Evolutionary conservation across 2,329 filamentous ascomycete genomes (phyloP).

Genomic region (Fusarium tanahbumbuense): DNA sequence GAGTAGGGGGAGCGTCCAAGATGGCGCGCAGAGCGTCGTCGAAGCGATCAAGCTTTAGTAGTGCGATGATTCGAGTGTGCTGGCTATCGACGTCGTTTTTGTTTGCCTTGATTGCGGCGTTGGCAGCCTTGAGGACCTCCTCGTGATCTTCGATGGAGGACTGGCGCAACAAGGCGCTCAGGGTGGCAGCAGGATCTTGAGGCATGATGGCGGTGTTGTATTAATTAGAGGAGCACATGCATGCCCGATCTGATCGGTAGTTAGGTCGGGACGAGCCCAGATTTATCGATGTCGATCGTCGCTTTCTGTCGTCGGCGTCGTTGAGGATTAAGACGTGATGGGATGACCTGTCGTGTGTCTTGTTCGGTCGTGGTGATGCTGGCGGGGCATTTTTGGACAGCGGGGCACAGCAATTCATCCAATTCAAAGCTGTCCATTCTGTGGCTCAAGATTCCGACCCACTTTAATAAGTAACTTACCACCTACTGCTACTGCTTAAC

Average conservation of each 20-base stretch:
- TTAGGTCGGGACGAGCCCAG: not conserved
- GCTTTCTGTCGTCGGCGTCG: conserved; percentile 8
- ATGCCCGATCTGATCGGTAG: conserved; percentile 33
- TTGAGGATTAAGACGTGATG: conserved; percentile 16
- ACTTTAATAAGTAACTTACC: not conserved
- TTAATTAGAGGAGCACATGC: conserved; percentile 35
- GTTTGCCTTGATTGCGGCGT: conserved; percentile 70
- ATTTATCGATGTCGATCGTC: not conserved
- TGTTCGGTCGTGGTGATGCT: conserved; percentile 36
- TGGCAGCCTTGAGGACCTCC: conserved; percentile 74
- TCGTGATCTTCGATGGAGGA: conserved; percentile 76
- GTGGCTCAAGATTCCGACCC: conserved; percentile 9
- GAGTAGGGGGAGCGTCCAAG: conserved; percentile 68
- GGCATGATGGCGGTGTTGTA: conserved; percentile 50
- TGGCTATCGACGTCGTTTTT: conserved; percentile 70
- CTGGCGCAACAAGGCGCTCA: conserved; percentile 65
- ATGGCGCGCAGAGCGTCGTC: conserved; percentile 79
- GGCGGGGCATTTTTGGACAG: conserved; percentile 48
- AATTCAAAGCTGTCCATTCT: conserved; percentile 30
- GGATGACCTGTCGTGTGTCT: conserved; percentile 34
- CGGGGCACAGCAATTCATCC: conserved; percentile 44
- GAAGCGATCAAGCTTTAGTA: conserved; percentile 85
- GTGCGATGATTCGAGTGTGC: conserved; percentile 77
- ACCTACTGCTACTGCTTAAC: not conserved
- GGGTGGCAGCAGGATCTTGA: conserved; percentile 61